These are phyloP conservation scores for Gynandropsis gynandra DNA, from an alignment of 345 rosid genomes.

Conservation along the genomic window DNA sequence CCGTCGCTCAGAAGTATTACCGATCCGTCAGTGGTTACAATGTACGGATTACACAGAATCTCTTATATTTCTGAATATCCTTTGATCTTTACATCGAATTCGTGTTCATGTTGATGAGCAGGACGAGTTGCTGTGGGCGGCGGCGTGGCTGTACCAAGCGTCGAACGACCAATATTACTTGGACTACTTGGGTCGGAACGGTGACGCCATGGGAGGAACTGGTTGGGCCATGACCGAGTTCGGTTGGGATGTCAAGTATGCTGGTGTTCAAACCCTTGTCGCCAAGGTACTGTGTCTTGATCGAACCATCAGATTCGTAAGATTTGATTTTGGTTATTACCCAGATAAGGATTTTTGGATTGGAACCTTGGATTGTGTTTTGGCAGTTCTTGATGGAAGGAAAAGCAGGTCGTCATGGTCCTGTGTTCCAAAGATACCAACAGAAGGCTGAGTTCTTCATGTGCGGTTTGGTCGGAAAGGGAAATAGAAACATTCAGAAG, in stretches of 20 bases:
- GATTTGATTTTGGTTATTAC: not conserved
- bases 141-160: conserved; percentile 95
- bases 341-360: conserved; percentile 15
- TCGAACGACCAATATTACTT: conserved; percentile 63
- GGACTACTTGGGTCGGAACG: conserved; percentile 80
- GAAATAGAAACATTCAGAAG: conserved; percentile 52
- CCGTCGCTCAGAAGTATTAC: conserved; percentile 77
- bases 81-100: not conserved
- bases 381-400: conserved; percentile 89
- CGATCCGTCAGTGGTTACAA: conserved; percentile 85
- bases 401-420: conserved; percentile 52
- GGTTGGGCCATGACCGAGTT: conserved; percentile 96
- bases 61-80: not conserved
- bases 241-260: conserved; percentile 96
- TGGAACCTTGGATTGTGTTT: conserved; percentile 4
- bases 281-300: conserved; percentile 74
- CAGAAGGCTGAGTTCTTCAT: conserved; percentile 85
- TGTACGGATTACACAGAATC: conserved; percentile 26
- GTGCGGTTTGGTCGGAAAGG: conserved; percentile 83
- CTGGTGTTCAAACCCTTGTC: conserved; percentile 95
- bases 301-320: no score
- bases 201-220: conserved; percentile 87
- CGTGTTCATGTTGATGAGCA: conserved; percentile 20
- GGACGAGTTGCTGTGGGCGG: conserved; percentile 97
- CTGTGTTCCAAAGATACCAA: conserved; percentile 65